Conservation (phyloP, 192 early-diverging fungal genomes). For the Gaertneriomyces semiglobifer region DNA sequence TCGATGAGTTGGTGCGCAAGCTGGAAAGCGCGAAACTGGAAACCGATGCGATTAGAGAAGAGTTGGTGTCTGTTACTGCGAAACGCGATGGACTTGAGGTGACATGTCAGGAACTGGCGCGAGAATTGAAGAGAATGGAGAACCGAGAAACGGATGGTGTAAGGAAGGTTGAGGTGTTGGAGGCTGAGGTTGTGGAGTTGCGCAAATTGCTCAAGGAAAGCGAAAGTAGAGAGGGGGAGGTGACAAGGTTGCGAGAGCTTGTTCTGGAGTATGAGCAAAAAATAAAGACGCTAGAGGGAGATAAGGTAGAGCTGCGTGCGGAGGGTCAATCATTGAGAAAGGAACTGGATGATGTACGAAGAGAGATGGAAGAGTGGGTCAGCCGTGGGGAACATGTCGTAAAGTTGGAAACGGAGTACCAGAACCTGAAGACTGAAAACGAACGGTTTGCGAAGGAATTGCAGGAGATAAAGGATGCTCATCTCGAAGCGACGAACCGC, state of each 20-base stretch:
- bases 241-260: background rate
- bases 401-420: no score
- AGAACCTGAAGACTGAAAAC: background rate
- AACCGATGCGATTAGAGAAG: background rate
- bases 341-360: background rate
- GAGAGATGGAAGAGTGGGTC: background rate
- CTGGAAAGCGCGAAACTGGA: conserved; percentile 4
- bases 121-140: conserved; percentile 8
- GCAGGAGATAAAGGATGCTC: background rate
- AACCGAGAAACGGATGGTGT: background rate
- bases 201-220: background rate
- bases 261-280: no score
- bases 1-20: no score
- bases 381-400: background rate
- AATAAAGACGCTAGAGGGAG: no score
- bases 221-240: background rate
- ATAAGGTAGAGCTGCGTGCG: background rate
- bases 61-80: background rate
- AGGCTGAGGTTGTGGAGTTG: conserved; percentile 10
- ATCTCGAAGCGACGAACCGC: background rate
- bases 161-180: background rate
- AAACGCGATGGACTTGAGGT: conserved; percentile 5
- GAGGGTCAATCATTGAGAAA: background rate
- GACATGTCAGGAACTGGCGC: conserved; percentile 5
- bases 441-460: background rate